Percentiles rank a stretch among this genome's conserved stretches.
These are phyloP conservation scores for Trichoderma endophyticum DNA, from an alignment of 2,329 filamentous ascomycete genomes.

Conservation along the genomic window DNA sequence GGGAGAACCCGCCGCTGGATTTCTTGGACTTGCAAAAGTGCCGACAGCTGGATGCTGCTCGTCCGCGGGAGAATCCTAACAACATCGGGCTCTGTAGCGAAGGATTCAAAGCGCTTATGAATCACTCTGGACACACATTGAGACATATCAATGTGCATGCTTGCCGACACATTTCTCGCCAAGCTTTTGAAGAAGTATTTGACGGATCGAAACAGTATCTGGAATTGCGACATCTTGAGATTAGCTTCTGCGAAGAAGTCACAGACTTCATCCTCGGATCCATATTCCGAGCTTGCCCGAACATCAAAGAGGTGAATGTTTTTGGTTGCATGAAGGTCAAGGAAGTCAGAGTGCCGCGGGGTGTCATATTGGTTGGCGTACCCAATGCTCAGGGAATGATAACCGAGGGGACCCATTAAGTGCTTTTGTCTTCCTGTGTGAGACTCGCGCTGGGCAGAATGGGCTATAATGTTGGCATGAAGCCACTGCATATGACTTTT, in stretches of 20 bases:
- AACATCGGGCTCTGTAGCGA: constrained; percentile 69
- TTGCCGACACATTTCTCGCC: constrained; percentile 73
- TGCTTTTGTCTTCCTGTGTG: not conserved
- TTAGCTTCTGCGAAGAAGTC: constrained; percentile 71
- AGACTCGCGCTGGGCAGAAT: not conserved
- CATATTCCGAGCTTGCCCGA: constrained; percentile 64
- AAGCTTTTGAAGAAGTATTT: constrained; percentile 75
- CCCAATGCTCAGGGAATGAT: constrained; percentile 59
- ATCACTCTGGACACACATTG: constrained; percentile 69
- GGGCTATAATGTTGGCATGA: not conserved
- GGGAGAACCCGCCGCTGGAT: constrained; percentile 69
- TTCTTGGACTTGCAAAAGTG: constrained; percentile 74
- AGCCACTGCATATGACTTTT: not conserved
- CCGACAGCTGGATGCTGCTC: constrained; percentile 69
- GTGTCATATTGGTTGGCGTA: constrained; percentile 55
- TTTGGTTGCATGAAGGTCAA: constrained; percentile 65
- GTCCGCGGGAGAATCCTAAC: constrained; percentile 62
- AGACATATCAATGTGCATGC: constrained; percentile 72
- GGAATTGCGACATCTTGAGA: constrained; percentile 66
- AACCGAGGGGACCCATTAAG: constrained; percentile 45
- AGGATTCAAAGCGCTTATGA: constrained; percentile 79
- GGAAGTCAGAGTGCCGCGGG: constrained; percentile 51
- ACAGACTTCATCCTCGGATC: constrained; percentile 62
- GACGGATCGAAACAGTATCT: constrained; percentile 59
- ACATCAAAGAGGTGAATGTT: constrained; percentile 56